Evolutionary conservation across 2,329 filamentous ascomycete genomes (phyloP).

Genomic region (Ophiocordyceps camponoti-rufipedis): DNA sequence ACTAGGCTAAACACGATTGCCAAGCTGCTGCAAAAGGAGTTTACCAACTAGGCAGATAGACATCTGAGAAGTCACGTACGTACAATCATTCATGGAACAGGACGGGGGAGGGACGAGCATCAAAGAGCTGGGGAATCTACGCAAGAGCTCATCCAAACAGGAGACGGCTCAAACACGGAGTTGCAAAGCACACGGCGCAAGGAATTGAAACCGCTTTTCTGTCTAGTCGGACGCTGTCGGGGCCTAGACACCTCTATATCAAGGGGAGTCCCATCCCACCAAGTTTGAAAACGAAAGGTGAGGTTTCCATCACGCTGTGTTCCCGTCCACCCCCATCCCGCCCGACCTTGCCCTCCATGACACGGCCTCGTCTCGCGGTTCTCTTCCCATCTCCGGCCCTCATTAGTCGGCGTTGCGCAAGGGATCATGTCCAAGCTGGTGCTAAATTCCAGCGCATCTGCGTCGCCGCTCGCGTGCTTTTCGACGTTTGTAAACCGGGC

Average conservation of each 20-base stretch:
- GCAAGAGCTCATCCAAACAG: too few relatives aligned
- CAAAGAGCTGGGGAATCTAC: too few relatives aligned
- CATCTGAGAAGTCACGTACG: background rate
- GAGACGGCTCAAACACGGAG: too few relatives aligned
- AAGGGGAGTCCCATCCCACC: background rate
- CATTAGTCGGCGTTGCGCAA: background rate
- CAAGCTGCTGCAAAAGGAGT: conserved; percentile 43
- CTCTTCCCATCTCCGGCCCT: background rate
- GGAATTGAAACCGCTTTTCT: background rate
- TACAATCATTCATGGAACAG: background rate
- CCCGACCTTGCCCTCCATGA: background rate
- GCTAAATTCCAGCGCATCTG: background rate
- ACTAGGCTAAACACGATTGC: conserved; percentile 44
- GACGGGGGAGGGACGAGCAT: too few relatives aligned
- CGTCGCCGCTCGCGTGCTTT: background rate
- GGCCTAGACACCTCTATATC: background rate
- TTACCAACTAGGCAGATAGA: conserved; percentile 19
- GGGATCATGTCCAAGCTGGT: background rate
- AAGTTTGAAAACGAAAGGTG: background rate
- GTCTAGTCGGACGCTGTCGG: background rate
- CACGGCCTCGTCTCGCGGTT: background rate
- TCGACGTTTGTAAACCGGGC: background rate
- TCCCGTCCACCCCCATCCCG: background rate
- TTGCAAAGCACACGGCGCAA: background rate
- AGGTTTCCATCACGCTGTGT: background rate